These are phyloP conservation scores for Phaeosphaeriaceae sp. DNA, from an alignment of 2,329 filamentous ascomycete genomes.

Conservation along the genomic window DNA sequence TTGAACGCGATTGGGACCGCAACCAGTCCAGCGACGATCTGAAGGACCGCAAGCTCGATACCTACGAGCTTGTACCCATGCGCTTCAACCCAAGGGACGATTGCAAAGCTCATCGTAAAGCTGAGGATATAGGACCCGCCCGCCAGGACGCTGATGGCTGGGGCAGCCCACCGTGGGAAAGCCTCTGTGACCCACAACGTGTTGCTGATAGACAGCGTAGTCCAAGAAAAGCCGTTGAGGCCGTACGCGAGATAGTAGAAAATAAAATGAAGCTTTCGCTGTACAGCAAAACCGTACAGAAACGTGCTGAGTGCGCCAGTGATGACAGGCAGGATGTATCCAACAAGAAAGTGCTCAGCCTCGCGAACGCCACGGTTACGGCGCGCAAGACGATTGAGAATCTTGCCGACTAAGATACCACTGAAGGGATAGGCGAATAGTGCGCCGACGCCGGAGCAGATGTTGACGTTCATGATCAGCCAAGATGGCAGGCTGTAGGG, in stretches of 20 bases:
- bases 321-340: conserved; percentile 35
- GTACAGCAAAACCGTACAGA: conserved; percentile 34
- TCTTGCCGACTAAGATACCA: conserved; percentile 13
- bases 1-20: conserved; percentile 40
- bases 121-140: conserved; percentile 32
- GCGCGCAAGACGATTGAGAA: conserved; percentile 26
- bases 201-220: conserved; percentile 31
- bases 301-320: conserved; percentile 30
- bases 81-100: conserved; percentile 31
- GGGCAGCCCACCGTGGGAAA: conserved; percentile 43
- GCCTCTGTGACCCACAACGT: conserved; percentile 44
- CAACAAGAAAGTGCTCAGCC: conserved; percentile 42
- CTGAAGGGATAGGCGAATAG: conserved; percentile 25
- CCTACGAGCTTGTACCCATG: conserved; percentile 40
- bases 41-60: conserved; percentile 45
- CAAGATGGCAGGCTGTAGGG: conserved; percentile 32
- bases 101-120: conserved; percentile 32
- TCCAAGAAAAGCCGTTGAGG: conserved; percentile 36
- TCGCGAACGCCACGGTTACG: conserved; percentile 39
- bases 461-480: conserved; percentile 27
- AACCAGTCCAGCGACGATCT: conserved; percentile 39
- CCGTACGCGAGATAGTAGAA: conserved; percentile 37
- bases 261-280: conserved; percentile 17
- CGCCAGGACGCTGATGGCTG: conserved; percentile 33
- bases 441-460: conserved; percentile 25